Conservation (phyloP, 2,329 filamentous ascomycete species). For the Alternaria gaisen region DNA sequence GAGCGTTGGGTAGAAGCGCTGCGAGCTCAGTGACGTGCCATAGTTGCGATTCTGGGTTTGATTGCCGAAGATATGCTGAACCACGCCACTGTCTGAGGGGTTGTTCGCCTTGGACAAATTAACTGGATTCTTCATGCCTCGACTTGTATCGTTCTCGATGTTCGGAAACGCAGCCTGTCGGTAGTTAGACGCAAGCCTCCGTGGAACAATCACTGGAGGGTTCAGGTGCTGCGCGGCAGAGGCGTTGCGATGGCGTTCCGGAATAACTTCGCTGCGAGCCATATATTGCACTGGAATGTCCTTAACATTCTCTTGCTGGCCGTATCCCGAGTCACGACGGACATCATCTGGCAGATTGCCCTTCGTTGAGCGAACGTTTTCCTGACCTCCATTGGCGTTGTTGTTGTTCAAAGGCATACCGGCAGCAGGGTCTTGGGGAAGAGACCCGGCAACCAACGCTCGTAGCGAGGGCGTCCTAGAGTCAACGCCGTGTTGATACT, state of each 20-base stretch:
- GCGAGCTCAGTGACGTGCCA: constrained; percentile 32
- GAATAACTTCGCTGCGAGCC: constrained; percentile 23
- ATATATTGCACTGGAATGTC: constrained; percentile 20
- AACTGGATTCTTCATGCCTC: constrained; percentile 29
- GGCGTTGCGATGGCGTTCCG: constrained; percentile 25
- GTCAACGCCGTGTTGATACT: constrained; percentile 18
- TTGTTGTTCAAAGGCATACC: constrained; percentile 36
- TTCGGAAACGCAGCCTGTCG: constrained; percentile 16
- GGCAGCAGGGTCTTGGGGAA: constrained; percentile 41
- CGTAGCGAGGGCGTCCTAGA: constrained; percentile 38
- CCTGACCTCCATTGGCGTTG: constrained; percentile 28
- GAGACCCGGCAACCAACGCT: constrained; percentile 33
- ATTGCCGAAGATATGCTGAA: constrained; percentile 37
- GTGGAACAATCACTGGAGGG: constrained; percentile 20
- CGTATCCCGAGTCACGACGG: constrained; percentile 28
- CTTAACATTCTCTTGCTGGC: constrained; percentile 18
- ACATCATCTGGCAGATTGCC: constrained; percentile 14
- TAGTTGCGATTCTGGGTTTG: constrained; percentile 34
- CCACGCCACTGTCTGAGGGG: constrained; percentile 17
- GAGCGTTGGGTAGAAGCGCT: constrained; percentile 36
- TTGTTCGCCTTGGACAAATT: constrained; percentile 20
- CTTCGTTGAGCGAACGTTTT: constrained; percentile 36
- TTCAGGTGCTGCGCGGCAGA: constrained; percentile 24
- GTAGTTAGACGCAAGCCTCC: constrained; percentile 19
- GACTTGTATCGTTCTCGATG: constrained; percentile 22